Percentiles rank a stretch among this genome's conserved stretches.
These are phyloP conservation scores for Boechera divaricarpa DNA, from an alignment of 345 rosid genomes.

Conservation along the genomic window DNA sequence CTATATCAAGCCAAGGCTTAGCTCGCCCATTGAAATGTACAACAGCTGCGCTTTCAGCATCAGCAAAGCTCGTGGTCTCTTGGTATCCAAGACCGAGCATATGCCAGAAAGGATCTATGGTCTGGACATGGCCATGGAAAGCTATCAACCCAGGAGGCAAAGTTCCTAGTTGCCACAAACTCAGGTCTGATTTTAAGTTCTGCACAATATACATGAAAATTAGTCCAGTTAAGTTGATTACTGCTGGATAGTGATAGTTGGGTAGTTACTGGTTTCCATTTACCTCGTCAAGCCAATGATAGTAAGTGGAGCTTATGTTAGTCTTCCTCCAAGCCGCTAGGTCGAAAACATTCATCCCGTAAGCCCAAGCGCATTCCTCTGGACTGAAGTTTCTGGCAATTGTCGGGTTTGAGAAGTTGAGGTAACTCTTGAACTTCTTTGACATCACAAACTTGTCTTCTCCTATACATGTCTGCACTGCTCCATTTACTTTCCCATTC, in stretches of 20 bases:
- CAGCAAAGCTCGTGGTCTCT: constrained; percentile 68
- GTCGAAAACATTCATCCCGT: constrained; percentile 95
- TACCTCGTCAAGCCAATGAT: constrained; percentile 93
- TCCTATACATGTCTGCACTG: constrained; percentile 89
- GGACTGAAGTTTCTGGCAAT: constrained; percentile 70
- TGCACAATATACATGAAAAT: constrained; percentile 47
- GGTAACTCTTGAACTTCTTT: constrained; percentile 79
- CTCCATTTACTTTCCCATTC: constrained; percentile 94
- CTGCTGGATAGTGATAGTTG: background rate
- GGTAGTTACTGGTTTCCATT: constrained; percentile 21
- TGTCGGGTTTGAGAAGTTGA: constrained; percentile 88
- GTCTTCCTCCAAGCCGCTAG: constrained; percentile 90
- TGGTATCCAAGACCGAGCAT: constrained; percentile 97
- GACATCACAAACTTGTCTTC: constrained; percentile 87
- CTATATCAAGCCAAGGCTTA: constrained; percentile 98
- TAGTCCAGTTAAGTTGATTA: background rate
- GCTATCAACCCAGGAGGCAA: constrained; percentile 93
- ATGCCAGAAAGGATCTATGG: constrained; percentile 96
- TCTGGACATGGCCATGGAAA: constrained; percentile 86
- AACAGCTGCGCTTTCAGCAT: constrained; percentile 80
- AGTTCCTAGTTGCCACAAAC: constrained; percentile 98
- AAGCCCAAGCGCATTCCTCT: constrained; percentile 95
- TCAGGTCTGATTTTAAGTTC: constrained; percentile 93
- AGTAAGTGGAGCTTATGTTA: constrained; percentile 86
- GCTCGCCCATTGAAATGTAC: constrained; percentile 97